Percentiles rank a stretch among this genome's conserved stretches.
phyloP scores from a whole-genome alignment of 495 filamentous ascomycete species.

The Neurospora sublineolata region DNA sequence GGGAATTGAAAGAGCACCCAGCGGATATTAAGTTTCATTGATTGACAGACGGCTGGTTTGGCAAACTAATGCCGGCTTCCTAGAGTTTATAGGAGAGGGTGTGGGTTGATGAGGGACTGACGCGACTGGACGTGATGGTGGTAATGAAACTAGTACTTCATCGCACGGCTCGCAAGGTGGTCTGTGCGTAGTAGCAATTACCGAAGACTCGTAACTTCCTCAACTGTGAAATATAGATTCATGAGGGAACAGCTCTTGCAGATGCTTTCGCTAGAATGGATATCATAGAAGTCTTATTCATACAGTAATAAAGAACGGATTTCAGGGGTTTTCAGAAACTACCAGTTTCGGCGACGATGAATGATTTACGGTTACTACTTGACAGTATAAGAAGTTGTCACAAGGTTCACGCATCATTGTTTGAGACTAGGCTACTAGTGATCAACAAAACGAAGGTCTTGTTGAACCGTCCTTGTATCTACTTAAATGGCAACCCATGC shows the following conservation, averaged over 20 bases:
- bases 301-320: neutral
- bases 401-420: neutral
- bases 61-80: neutral
- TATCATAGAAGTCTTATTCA: neutral
- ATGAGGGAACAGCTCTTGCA: neutral
- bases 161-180: neutral
- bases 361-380: neutral
- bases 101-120: neutral
- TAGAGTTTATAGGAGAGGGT: neutral
- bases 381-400: neutral
- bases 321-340: neutral
- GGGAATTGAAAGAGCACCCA: neutral
- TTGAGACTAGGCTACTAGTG: neutral
- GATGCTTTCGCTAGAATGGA: neutral
- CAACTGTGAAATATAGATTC: neutral
- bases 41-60: neutral
- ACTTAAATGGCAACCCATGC: neutral
- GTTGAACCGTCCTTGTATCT: neutral
- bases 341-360: neutral
- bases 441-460: neutral
- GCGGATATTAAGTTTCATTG: neutral
- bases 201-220: neutral
- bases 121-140: neutral
- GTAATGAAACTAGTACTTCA: neutral
- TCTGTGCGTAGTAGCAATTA: neutral